phyloP scores from a whole-genome alignment of 768 basidiomycete species.

The Kwoniella newhampshirensis region DNA sequence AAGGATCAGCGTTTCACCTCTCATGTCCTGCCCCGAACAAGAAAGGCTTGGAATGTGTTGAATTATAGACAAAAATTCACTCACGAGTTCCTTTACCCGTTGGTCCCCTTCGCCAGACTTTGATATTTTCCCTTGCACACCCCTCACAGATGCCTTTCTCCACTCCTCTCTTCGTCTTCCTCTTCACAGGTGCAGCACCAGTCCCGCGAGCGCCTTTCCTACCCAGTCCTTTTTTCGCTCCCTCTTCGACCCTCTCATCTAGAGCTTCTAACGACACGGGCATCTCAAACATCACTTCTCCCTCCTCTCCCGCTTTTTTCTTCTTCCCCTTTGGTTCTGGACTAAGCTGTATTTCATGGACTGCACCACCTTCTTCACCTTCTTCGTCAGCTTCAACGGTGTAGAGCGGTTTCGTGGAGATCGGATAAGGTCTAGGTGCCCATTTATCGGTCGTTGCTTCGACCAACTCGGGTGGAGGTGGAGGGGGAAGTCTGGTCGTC shows the following conservation, averaged over 20 bases:
- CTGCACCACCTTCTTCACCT: slow-evolving; percentile 2
- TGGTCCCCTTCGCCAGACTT: slow-evolving; percentile 45
- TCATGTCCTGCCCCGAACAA: neutral
- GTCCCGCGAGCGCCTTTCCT: slow-evolving; percentile 17
- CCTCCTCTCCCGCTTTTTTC: slow-evolving; percentile 17
- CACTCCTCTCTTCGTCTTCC: slow-evolving; percentile 18
- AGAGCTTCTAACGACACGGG: slow-evolving; percentile 40
- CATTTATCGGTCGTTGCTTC: slow-evolving; percentile 41
- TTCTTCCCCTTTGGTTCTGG: slow-evolving; percentile 23
- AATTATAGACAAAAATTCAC: slow-evolving; percentile 14
- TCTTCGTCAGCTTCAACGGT: slow-evolving; percentile 23
- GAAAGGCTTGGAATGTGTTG: neutral
- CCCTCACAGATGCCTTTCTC: slow-evolving; percentile 38
- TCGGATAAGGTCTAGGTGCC: slow-evolving; percentile 40
- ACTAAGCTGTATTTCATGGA: slow-evolving; percentile 4
- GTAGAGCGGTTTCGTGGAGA: slow-evolving; percentile 37
- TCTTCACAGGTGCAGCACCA: slow-evolving; percentile 20
- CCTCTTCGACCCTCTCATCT: slow-evolving; percentile 41
- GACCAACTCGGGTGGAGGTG: slow-evolving; percentile 19
- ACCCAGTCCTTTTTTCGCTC: slow-evolving; percentile 20
- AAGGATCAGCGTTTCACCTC: neutral
- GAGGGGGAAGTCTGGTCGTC: slow-evolving; percentile 17
- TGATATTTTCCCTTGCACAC: slow-evolving; percentile 29
- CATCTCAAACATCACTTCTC: slow-evolving; percentile 43
- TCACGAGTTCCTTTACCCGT: slow-evolving; percentile 39